These are phyloP conservation scores for Pseudozyma tsukubaensis DNA, from an alignment of 1,284 basidiomycete species.

Conservation along the genomic window DNA sequence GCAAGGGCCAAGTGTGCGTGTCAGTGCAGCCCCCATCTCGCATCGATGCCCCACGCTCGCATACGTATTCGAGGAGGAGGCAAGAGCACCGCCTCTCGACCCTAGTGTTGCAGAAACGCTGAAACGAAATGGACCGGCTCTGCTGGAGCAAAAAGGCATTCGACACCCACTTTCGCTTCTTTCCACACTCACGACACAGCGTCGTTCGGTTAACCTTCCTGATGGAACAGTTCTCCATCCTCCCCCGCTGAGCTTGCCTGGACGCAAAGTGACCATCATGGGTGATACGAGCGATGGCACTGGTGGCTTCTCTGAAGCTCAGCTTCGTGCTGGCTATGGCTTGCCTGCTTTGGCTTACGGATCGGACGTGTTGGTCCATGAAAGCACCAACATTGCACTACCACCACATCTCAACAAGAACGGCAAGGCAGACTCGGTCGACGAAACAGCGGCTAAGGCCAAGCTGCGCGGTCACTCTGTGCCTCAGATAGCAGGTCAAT, in stretches of 20 bases:
- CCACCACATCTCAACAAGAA: slow-evolving; percentile 40
- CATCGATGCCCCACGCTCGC: slow-evolving; percentile 65
- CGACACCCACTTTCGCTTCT: slow-evolving; percentile 61
- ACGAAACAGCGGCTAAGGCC: slow-evolving; percentile 50
- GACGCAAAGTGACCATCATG: slow-evolving; percentile 63
- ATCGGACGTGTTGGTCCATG: slow-evolving; percentile 64
- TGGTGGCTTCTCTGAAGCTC: slow-evolving; percentile 35
- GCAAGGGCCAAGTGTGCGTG: slow-evolving; percentile 36
- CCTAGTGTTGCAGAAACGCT: slow-evolving; percentile 46
- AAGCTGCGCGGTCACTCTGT: slow-evolving; percentile 60
- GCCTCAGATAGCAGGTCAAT: slow-evolving; percentile 61
- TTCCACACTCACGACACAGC: slow-evolving; percentile 40
- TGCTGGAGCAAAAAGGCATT: slow-evolving; percentile 55
- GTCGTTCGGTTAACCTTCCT: slow-evolving; percentile 54
- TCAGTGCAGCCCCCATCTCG: slow-evolving; percentile 65
- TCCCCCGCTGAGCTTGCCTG: slow-evolving; percentile 55
- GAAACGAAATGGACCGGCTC: slow-evolving; percentile 52
- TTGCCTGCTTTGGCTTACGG: slow-evolving; percentile 33
- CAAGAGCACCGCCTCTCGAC: slow-evolving; percentile 42
- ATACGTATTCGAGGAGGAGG: slow-evolving; percentile 60
- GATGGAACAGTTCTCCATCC: slow-evolving; percentile 60
- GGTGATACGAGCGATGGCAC: slow-evolving; percentile 66
- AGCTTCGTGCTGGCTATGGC: slow-evolving; percentile 22
- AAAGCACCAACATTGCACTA: slow-evolving; percentile 65
- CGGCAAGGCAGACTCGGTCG: slow-evolving; percentile 40